Percentiles rank a stretch among this genome's conserved stretches.
These are phyloP conservation scores for Cercospora sp. DNA, from an alignment of 2,329 filamentous ascomycete species.

Conservation along the genomic window DNA sequence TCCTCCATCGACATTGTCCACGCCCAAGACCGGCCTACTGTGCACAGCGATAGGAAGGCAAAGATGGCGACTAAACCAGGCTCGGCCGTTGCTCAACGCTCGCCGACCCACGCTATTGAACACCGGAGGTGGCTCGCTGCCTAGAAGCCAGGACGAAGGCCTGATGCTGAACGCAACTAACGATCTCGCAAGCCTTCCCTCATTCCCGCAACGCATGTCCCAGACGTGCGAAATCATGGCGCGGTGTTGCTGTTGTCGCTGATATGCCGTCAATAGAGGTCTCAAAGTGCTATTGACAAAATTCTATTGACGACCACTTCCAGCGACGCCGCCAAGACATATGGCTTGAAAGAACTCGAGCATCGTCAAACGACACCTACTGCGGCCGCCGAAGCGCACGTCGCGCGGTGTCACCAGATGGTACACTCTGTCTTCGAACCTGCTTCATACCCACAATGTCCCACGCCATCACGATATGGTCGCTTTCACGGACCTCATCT, in stretches of 20 bases:
- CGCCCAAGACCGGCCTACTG: neutral
- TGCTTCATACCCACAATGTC: neutral
- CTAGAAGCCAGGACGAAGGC: neutral
- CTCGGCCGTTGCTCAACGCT: neutral
- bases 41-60: neutral
- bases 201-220: neutral
- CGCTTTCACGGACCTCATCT: neutral
- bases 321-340: conserved; percentile 23
- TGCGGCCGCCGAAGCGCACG: conserved; percentile 1
- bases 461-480: neutral
- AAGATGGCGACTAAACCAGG: neutral
- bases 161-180: neutral
- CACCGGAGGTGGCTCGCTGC: too few relatives aligned
- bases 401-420: neutral
- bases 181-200: neutral
- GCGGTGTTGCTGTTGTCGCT: neutral
- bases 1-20: neutral
- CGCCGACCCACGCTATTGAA: neutral
- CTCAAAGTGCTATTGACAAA: conserved; percentile 28
- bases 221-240: neutral
- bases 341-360: conserved; percentile 23
- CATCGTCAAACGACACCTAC: conserved; percentile 16
- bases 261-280: conserved; percentile 20
- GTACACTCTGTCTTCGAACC: neutral
- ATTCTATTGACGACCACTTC: conserved; percentile 36